Evolutionary conservation across 2,329 filamentous ascomycete species (phyloP), one percentile per base, ranked within the genome.

Genomic region (Talaromyces sp.): DNA sequence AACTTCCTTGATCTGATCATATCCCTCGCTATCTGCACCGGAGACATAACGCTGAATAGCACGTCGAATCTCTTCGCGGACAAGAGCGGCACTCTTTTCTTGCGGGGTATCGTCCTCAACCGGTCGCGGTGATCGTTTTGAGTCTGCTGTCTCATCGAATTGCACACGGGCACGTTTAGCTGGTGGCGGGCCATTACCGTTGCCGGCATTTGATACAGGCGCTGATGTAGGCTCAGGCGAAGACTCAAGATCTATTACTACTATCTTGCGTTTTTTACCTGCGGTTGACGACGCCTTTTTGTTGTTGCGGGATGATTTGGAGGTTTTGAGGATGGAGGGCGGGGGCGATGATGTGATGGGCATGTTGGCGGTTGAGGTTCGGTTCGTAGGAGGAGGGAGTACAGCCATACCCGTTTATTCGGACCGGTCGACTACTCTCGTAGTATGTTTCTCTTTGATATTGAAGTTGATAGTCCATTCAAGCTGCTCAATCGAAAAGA

Each of bases 61-160:
- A 66, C 84, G 79, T 67, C 84, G 82, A 24, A 89, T 85, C 72
- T 88, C 86, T 72, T 88, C 86, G 62, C 83, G 83, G 62, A 88
- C 81, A 57, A 88, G 78, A 56, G 85, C 83, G 64, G 81, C 75
- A 65, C 82, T 83, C 76, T 87, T 87, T 67, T 84, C 82, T 65
- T 76, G 77, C 63, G 79, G 77, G 61, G 78, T 61, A 81, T 73
- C 66, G 83, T 77, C 60, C 82, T 78, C 60, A 57, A 63, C 64
- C 7, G 35, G n/a, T 50, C 33, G 59, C 9, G 16, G 41, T 27
- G 27, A n/a, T 13, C 45, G 63, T 47, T 69, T 70, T 64, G 75
- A 73, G 50, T 76, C 71, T 52, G 78, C 74, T 16, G 78, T 74
- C 33, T 73, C 70, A 52, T 80, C 76, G 60, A 81, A 82, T 63